phyloP scores from a whole-genome alignment of 2,329 filamentous ascomycete species.

The Penicillium sp. region DNA sequence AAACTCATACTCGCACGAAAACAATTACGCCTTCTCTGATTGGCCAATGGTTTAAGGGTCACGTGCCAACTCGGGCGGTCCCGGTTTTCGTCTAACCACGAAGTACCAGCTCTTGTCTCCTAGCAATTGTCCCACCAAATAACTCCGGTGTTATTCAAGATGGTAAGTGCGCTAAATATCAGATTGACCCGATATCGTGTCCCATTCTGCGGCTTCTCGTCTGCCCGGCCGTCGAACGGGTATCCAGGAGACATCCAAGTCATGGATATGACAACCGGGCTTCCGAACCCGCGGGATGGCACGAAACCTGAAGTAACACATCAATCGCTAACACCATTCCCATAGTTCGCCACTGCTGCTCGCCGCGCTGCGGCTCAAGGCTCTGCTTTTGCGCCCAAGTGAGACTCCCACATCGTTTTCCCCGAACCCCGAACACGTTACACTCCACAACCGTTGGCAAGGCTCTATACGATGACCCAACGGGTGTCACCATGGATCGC shows the following conservation, averaged over 20 bases:
- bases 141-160: conserved; percentile 27
- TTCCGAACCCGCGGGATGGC: conserved; percentile 15
- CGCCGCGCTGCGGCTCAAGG: conserved; percentile 43
- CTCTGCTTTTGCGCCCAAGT: conserved; percentile 59
- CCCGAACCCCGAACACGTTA: neutral
- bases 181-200: no score
- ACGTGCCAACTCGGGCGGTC: conserved; percentile 27
- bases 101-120: conserved; percentile 19
- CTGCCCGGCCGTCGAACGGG: neutral
- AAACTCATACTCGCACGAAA: conserved; percentile 1
- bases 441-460: neutral
- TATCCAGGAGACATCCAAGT: conserved; percentile 1
- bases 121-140: conserved; percentile 29
- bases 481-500: neutral
- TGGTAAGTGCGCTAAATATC: conserved; percentile 27
- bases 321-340: conserved; percentile 21
- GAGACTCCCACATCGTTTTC: conserved; percentile 25
- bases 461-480: neutral
- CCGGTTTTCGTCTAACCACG: conserved; percentile 38
- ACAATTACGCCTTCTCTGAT: conserved; percentile 24
- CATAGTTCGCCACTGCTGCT: conserved; percentile 35
- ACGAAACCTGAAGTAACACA: neutral
- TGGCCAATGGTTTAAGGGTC: conserved; percentile 22
- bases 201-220: neutral
- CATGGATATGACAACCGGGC: conserved; percentile 5